Evolutionary conservation across 75 land plant species (phyloP), one percentile per base, ranked within the genome.

Genomic region (Adiantum capillusveneris): DNA sequence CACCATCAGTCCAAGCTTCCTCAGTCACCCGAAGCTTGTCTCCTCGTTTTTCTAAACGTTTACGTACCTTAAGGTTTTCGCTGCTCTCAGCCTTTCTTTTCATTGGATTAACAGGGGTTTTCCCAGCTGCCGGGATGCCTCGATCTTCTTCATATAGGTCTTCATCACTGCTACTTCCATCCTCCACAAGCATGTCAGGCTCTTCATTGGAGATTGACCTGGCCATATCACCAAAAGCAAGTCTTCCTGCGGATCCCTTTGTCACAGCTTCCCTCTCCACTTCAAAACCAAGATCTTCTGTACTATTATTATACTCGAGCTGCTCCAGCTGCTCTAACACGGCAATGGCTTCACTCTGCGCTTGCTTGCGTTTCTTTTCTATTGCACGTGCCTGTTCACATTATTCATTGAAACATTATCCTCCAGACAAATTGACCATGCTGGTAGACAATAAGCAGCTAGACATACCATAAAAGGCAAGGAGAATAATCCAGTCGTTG

Each of bases 401-500:
- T 19, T 5, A 12, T 21, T 49, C 26, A 20, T 13, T 28, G 0
- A 53, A 46, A 19, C 64, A 31, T 36, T 57, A 26, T 17, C 7
- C 28, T 29, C 5, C 3, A n/a, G 44, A n/a, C 34, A n/a, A 18
- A 5, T 28, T 39, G 44, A 17, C 45, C 34, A 5, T 57, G 0
- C 2, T 57, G 27, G 2, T 0, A 41, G 9, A 58, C 18, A 16
- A 44, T 14, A 63, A 44, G 29, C 21, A 62, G 44, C 7, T 12
- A 63, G 63, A 12, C 36, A 55, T 63, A 90, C 96, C 94, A 90
- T 90, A 64, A 90, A 90, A 37, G 96, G 96, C 52, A 90, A 68
- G 41, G 88, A 49, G 53, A 87, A 66, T 44, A 90, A 59, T 54
- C 94, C 93, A 21, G 82, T 72, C 18, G 80, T 78, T 12, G 88